These are phyloP conservation scores for Scleroderma bovista DNA, from an alignment of 768 basidiomycete genomes.

Conservation along the genomic window DNA sequence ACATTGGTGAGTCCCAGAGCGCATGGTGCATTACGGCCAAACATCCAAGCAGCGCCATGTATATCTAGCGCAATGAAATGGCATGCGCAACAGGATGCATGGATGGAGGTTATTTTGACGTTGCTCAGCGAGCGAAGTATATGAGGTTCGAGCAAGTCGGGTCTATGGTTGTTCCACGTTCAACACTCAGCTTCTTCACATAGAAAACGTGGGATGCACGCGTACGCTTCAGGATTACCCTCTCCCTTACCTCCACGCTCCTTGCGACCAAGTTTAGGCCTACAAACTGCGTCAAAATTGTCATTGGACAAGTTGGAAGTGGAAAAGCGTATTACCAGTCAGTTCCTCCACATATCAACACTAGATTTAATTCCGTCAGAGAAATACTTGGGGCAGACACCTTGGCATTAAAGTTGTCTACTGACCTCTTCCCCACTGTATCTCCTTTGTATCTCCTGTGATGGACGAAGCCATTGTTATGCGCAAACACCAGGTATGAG, in stretches of 20 bases:
- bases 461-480: slow-evolving; percentile 25
- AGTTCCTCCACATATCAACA: slow-evolving; percentile 80
- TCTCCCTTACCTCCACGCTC: slow-evolving; percentile 48
- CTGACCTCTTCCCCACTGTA: slow-evolving; percentile 42
- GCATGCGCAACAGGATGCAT: slow-evolving; percentile 71
- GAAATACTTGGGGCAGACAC: too few species aligned
- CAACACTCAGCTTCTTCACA: background rate
- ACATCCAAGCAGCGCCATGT: slow-evolving; percentile 81
- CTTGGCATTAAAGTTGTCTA: slow-evolving; percentile 5
- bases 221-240: slow-evolving; percentile 37
- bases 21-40: slow-evolving; percentile 75
- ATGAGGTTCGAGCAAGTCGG: slow-evolving; percentile 84
- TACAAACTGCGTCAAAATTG: slow-evolving; percentile 25
- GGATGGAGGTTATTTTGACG: slow-evolving; percentile 63
- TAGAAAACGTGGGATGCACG: background rate
- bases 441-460: slow-evolving; percentile 22
- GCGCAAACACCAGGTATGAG: slow-evolving; percentile 20
- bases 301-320: background rate
- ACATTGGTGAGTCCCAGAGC: slow-evolving; percentile 57
- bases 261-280: slow-evolving; percentile 75
- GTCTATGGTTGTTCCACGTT: too few species aligned
- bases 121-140: slow-evolving; percentile 86
- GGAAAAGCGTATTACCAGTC: slow-evolving; percentile 56
- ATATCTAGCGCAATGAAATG: slow-evolving; percentile 72
- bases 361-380: slow-evolving; percentile 21